Percentiles rank a stretch among this genome's conserved stretches.
phyloP scores from a whole-genome alignment of 2,329 filamentous ascomycete species.

The Trichophyton mentagrophytes region DNA sequence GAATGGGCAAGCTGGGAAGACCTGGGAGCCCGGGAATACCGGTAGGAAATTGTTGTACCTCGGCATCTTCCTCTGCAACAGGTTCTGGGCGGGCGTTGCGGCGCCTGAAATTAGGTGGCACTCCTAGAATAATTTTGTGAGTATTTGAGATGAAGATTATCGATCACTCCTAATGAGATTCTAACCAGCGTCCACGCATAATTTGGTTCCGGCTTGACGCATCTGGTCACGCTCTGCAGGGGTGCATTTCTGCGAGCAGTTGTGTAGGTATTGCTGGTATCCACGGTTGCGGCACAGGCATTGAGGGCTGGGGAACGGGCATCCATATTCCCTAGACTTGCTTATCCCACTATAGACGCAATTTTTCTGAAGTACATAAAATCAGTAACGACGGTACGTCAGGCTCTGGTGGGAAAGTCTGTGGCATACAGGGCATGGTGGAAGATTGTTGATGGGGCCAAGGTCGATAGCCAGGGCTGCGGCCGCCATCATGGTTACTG shows the following conservation, averaged over 20 bases:
- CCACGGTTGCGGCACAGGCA: slow-evolving; percentile 10
- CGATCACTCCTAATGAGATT: neutral
- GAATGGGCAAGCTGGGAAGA: neutral
- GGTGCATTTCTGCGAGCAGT: slow-evolving; percentile 8
- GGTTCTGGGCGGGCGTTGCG: neutral
- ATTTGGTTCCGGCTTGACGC: slow-evolving; percentile 6
- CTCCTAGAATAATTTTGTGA: neutral
- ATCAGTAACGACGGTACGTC: neutral
- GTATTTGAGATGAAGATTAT: neutral
- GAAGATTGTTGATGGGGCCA: slow-evolving; percentile 6
- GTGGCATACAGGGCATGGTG: neutral
- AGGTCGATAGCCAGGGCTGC: slow-evolving; percentile 2
- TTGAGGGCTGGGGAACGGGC: neutral
- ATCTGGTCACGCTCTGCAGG: slow-evolving; percentile 6
- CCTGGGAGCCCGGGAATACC: neutral
- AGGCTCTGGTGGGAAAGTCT: neutral
- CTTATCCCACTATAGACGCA: slow-evolving; percentile 8
- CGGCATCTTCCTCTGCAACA: neutral
- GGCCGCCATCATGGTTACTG: neutral
- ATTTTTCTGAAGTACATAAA: slow-evolving; percentile 3
- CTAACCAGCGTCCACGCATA: slow-evolving; percentile 8
- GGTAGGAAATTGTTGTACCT: slow-evolving; percentile 25
- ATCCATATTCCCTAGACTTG: slow-evolving; percentile 7
- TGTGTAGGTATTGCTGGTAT: slow-evolving; percentile 7
- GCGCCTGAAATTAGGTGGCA: neutral